These are phyloP conservation scores for Neurospora terricola DNA, from an alignment of 495 filamentous ascomycete genomes.

Conservation along the genomic window DNA sequence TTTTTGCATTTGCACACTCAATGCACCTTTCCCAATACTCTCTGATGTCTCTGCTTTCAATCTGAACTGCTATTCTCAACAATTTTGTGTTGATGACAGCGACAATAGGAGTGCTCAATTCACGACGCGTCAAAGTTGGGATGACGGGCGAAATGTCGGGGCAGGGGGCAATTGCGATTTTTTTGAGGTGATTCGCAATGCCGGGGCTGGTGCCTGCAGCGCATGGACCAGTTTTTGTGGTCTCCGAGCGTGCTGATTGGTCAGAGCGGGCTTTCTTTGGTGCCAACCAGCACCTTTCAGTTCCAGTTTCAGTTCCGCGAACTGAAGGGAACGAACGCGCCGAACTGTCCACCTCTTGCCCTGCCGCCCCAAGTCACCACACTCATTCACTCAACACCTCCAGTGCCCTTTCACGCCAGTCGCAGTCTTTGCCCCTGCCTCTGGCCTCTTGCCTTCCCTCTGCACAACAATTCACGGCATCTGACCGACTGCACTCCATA, in stretches of 20 bases:
- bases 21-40: not conserved
- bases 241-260: not conserved
- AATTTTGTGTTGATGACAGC: not conserved
- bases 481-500: not conserved
- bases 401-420: not conserved
- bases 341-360: not conserved
- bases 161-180: conserved; percentile 6
- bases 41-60: not conserved
- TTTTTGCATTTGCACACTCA: not conserved
- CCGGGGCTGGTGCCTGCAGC: conserved; percentile 21
- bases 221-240: conserved; percentile 7
- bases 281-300: not conserved
- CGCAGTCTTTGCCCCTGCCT: not conserved
- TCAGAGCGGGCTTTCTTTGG: not conserved
- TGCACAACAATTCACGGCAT: not conserved
- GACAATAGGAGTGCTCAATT: conserved; percentile 10
- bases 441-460: not conserved
- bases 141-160: not conserved
- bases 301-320: not conserved
- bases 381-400: not conserved
- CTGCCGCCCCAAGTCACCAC: not conserved
- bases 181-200: conserved; percentile 24
- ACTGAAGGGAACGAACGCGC: not conserved
- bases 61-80: not conserved
- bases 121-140: conserved; percentile 10